phyloP scores from a whole-genome alignment of 1,139 yeast genomes.

The Geotrichum carabidarum region DNA sequence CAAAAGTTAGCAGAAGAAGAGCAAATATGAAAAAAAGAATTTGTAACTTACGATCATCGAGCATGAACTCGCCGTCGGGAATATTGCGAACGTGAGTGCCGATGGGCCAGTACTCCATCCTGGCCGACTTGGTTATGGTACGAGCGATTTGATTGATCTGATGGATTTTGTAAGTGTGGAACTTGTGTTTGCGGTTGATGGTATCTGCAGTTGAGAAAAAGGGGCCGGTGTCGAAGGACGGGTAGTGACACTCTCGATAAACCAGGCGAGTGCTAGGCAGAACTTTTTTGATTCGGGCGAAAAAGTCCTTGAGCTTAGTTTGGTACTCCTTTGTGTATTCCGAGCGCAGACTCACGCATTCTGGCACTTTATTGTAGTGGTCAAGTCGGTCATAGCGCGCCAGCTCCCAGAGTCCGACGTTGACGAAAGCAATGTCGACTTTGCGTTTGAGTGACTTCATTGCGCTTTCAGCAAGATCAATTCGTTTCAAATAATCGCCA shows the following conservation, averaged over 20 bases:
- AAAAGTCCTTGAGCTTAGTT: constrained; percentile 12
- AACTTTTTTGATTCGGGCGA: constrained; percentile 1
- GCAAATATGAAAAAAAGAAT: not conserved
- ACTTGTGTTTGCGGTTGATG: constrained; percentile 15
- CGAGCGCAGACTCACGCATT: constrained; percentile 6
- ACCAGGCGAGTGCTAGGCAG: constrained; percentile 17
- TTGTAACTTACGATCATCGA: constrained; percentile 16
- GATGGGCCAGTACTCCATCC: constrained; percentile 21
- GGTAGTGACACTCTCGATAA: constrained; percentile 21
- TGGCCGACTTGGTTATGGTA: constrained; percentile 2
- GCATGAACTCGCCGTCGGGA: constrained; percentile 20
- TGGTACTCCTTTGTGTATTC: constrained; percentile 17
- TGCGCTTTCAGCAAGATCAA: constrained; percentile 14
- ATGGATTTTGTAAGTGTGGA: constrained; percentile 19
- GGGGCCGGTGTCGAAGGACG: constrained; percentile 17
- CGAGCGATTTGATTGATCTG: constrained; percentile 21
- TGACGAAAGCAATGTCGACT: constrained; percentile 20
- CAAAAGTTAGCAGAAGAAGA: not conserved
- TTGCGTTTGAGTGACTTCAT: constrained; percentile 13
- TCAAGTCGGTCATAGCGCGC: constrained; percentile 20
- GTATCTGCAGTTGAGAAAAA: constrained; percentile 18
- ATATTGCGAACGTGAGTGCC: constrained; percentile 20
- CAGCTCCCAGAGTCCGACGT: constrained; percentile 23
- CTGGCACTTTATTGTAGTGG: constrained; percentile 8
- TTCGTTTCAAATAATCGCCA: constrained; percentile 17